Conservation (phyloP, 345 rosid genomes). For the Odontarrhena argentea region DNA sequence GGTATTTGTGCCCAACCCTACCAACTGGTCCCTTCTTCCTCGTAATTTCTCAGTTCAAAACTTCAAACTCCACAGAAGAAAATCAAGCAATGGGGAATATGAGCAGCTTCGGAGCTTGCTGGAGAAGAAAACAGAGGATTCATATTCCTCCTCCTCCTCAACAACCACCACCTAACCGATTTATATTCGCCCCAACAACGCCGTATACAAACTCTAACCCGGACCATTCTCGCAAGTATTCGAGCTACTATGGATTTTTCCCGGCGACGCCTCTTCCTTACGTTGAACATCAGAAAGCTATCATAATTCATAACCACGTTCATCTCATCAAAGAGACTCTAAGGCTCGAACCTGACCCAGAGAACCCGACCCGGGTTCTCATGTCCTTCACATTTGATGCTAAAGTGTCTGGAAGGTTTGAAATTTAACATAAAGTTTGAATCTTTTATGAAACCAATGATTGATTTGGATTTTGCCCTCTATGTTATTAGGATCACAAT, state of each 20-base stretch:
- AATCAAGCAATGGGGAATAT: conserved; percentile 58
- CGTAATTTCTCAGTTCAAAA: background rate
- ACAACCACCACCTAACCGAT: conserved; percentile 54
- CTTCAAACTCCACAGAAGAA: background rate
- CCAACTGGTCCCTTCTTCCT: background rate
- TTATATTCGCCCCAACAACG: conserved; percentile 70
- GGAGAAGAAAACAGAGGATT: conserved; percentile 48
- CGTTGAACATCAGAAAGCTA: conserved; percentile 68
- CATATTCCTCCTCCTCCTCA: conserved; percentile 47
- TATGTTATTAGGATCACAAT: conserved; percentile 50
- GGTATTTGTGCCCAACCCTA: no score
- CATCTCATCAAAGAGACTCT: conserved; percentile 72
- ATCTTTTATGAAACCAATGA: background rate
- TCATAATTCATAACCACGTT: conserved; percentile 63
- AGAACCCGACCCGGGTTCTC: conserved; percentile 57
- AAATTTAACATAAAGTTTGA: background rate
- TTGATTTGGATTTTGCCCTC: no score
- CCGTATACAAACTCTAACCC: conserved; percentile 59
- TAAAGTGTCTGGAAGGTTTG: conserved; percentile 62
- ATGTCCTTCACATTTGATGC: conserved; percentile 84
- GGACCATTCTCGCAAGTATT: conserved; percentile 55
- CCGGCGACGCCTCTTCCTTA: conserved; percentile 51
- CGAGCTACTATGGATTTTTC: conserved; percentile 46
- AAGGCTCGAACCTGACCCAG: conserved; percentile 56
- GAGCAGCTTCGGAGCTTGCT: conserved; percentile 46